Percentiles rank a stretch among this genome's conserved stretches.
phyloP scores from a whole-genome alignment of 441 rosid species.

The Populus hybrid region DNA sequence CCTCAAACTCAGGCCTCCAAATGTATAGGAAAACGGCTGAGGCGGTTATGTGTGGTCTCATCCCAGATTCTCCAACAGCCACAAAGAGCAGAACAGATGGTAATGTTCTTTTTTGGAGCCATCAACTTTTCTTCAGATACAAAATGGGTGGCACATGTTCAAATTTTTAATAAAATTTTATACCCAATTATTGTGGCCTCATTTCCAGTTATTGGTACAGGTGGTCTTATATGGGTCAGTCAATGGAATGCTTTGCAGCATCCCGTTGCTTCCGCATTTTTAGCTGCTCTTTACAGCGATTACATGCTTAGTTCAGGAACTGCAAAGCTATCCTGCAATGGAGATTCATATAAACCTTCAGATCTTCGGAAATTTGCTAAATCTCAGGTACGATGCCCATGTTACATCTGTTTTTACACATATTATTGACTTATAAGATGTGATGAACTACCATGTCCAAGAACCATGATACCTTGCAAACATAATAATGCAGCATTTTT shows the following conservation, averaged over 20 bases:
- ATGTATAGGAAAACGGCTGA: slow-evolving; percentile 78
- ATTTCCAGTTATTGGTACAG: slow-evolving; percentile 36
- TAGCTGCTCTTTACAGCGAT: slow-evolving; percentile 84
- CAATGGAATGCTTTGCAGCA: slow-evolving; percentile 91
- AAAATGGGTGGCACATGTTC: neutral
- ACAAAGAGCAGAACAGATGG: slow-evolving; percentile 78
- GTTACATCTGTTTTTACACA: neutral
- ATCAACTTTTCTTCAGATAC: neutral
- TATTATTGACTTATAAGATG: neutral
- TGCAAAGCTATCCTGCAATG: slow-evolving; percentile 59
- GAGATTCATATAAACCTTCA: slow-evolving; percentile 62
- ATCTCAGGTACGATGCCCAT: slow-evolving; percentile 61
- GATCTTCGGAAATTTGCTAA: slow-evolving; percentile 82
- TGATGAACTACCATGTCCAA: neutral
- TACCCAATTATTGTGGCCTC: neutral
- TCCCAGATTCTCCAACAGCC: slow-evolving; percentile 90
- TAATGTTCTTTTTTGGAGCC: slow-evolving; percentile 29
- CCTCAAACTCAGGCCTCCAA: slow-evolving; percentile 58
- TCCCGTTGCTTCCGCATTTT: slow-evolving; percentile 90
- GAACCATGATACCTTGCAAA: neutral
- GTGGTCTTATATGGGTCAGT: slow-evolving; percentile 88
- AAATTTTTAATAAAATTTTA: neutral
- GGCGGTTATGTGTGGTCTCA: slow-evolving; percentile 87
- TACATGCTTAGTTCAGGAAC: slow-evolving; percentile 87
- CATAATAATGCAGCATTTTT: neutral